Evolutionary conservation across 768 basidiomycete species (phyloP).

Genomic region (Boletus coccyginus): DNA sequence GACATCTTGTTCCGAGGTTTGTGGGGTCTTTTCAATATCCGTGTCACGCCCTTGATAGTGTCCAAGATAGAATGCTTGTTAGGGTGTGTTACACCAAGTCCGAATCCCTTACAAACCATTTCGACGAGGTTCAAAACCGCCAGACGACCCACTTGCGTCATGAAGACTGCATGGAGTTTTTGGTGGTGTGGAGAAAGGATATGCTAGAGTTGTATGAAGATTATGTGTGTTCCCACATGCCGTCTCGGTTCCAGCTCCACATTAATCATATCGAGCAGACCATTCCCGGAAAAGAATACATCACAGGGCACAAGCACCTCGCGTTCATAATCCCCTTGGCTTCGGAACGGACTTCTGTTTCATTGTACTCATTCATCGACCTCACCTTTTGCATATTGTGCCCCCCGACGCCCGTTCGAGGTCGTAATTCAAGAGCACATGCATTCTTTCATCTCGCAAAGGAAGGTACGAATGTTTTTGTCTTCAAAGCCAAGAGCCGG

Average conservation of each 20-base stretch:
- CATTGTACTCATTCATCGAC: conserved; percentile 85
- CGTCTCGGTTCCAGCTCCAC: not conserved
- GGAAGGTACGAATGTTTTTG: conserved; percentile 80
- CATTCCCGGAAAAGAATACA: conserved; percentile 64
- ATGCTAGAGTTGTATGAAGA: conserved; percentile 83
- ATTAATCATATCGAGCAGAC: conserved; percentile 36
- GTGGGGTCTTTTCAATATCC: conserved; percentile 8
- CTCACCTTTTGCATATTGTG: conserved; percentile 78
- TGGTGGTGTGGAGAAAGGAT: conserved; percentile 81
- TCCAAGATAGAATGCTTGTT: conserved; percentile 86
- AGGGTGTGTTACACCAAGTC: conserved; percentile 63
- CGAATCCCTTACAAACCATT: conserved; percentile 46
- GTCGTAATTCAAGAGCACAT: conserved; percentile 40
- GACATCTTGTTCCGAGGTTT: conserved; percentile 76
- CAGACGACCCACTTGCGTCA: conserved; percentile 56
- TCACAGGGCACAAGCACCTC: conserved; percentile 72
- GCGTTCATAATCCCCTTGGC: conserved; percentile 75
- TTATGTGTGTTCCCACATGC: conserved; percentile 54
- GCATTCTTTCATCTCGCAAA: conserved; percentile 48
- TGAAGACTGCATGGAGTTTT: conserved; percentile 76
- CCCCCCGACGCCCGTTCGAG: conserved; percentile 46
- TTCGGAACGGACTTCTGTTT: conserved; percentile 61
- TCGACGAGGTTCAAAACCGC: conserved; percentile 69
- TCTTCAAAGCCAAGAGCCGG: conserved; percentile 79
- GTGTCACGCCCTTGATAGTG: conserved; percentile 12